Conservation (phyloP, 176 grass and related monocot genomes). For the Alloteropsis semialata region DNA sequence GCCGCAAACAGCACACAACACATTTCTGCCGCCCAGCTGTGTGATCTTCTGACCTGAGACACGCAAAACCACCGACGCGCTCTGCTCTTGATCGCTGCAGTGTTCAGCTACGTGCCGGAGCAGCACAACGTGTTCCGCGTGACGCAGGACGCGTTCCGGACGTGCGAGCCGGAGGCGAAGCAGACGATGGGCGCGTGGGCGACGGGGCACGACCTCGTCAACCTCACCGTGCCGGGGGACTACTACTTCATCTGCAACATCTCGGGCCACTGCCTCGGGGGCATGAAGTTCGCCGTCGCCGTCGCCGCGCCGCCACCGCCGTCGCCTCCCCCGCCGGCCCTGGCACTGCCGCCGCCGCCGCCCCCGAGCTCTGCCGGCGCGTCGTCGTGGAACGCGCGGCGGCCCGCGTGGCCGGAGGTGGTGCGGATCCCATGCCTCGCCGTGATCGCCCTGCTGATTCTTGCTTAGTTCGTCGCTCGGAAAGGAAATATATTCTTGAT, state of each 20-base stretch:
- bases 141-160: constrained; percentile 48
- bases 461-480: neutral
- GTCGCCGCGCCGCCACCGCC: constrained; percentile 27
- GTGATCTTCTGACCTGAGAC: neutral
- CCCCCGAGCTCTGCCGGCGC: constrained; percentile 20
- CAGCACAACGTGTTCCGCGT: constrained; percentile 73
- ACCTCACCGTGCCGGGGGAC: constrained; percentile 44
- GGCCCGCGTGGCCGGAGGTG: neutral
- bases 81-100: constrained; percentile 25
- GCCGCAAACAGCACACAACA: too few relatives aligned
- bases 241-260: constrained; percentile 78
- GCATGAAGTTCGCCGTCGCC: constrained; percentile 65
- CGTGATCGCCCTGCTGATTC: neutral
- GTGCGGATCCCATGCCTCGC: neutral
- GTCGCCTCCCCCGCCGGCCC: neutral
- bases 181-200: constrained; percentile 34
- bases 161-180: constrained; percentile 41
- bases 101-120: constrained; percentile 58
- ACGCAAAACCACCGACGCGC: neutral
- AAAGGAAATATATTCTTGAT: neutral
- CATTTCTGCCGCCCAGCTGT: neutral
- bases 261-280: constrained; percentile 67
- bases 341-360: neutral
- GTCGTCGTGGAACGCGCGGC: neutral
- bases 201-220: constrained; percentile 46